These are phyloP conservation scores for Starmerella vitae DNA, from an alignment of 805 yeast genomes.

Conservation along the genomic window DNA sequence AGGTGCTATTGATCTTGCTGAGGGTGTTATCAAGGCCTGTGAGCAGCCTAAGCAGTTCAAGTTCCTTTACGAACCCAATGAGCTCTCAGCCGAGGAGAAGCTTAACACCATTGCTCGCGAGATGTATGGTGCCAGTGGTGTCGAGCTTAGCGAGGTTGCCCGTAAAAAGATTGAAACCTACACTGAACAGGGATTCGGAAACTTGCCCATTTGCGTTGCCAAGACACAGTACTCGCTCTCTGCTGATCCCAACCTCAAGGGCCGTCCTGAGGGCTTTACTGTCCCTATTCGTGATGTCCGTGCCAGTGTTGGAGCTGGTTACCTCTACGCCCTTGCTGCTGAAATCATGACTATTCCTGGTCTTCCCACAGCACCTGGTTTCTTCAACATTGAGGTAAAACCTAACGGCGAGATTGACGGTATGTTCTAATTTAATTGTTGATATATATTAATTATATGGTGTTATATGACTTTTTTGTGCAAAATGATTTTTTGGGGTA, in stretches of 20 bases:
- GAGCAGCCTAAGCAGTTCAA: constrained; percentile 30
- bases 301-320: constrained; percentile 93
- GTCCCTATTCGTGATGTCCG: constrained; percentile 91
- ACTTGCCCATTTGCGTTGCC: constrained; percentile 91
- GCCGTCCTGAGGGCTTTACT: constrained; percentile 87
- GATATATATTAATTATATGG: not conserved
- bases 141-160: constrained; percentile 75
- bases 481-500: not conserved
- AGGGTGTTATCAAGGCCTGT: constrained; percentile 65
- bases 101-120: constrained; percentile 63
- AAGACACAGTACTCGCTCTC: constrained; percentile 95
- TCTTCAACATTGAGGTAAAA: constrained; percentile 91
- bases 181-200: constrained; percentile 75
- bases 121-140: constrained; percentile 85
- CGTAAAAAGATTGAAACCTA: constrained; percentile 67
- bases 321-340: constrained; percentile 89
- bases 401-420: constrained; percentile 91
- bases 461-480: not conserved
- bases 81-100: constrained; percentile 62
- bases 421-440: constrained; percentile 39
- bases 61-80: constrained; percentile 55
- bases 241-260: constrained; percentile 84
- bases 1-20: constrained; percentile 75
- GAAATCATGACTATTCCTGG: constrained; percentile 97
- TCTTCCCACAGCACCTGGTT: constrained; percentile 87